These are phyloP conservation scores for Xylariaceae sp. DNA, from an alignment of 2,329 filamentous ascomycete species.

Conservation along the genomic window DNA sequence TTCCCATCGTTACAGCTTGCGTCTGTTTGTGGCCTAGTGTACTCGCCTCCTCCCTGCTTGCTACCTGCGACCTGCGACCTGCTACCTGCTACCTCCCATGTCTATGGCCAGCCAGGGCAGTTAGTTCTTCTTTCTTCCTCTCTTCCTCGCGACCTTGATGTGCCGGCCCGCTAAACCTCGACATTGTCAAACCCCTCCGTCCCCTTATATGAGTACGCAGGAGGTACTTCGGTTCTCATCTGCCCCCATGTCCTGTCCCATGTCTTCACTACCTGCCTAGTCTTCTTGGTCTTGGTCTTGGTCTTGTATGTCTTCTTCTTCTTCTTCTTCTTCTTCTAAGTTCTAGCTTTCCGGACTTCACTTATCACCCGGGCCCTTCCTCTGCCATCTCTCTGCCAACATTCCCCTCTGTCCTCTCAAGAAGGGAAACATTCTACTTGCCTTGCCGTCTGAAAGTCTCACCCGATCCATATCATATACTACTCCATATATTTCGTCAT, in stretches of 20 bases:
- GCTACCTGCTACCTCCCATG: not conserved
- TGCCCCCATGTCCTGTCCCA: not conserved
- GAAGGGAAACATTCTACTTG: not conserved
- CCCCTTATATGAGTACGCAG: conserved; percentile 25
- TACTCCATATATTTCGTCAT: not conserved
- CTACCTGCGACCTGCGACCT: too few species aligned
- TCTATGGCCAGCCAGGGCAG: not conserved
- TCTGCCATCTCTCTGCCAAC: not conserved
- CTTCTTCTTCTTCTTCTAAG: not conserved
- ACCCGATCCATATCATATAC: not conserved
- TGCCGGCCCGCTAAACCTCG: conserved; percentile 27
- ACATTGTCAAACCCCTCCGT: conserved; percentile 32
- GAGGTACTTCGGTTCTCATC: not conserved
- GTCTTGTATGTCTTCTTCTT: not conserved
- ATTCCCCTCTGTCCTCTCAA: not conserved
- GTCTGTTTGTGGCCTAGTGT: not conserved
- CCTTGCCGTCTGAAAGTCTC: not conserved
- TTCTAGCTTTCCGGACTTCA: not conserved
- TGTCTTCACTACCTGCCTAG: not conserved
- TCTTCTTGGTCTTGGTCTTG: too few species aligned
- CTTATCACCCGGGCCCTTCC: not conserved
- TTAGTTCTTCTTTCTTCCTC: not conserved
- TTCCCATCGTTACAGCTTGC: not conserved
- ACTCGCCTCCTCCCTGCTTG: not conserved
- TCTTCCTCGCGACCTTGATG: conserved; percentile 31